phyloP scores from a whole-genome alignment of 1,139 yeast species.

The Sugiyamaella paludigena region DNA sequence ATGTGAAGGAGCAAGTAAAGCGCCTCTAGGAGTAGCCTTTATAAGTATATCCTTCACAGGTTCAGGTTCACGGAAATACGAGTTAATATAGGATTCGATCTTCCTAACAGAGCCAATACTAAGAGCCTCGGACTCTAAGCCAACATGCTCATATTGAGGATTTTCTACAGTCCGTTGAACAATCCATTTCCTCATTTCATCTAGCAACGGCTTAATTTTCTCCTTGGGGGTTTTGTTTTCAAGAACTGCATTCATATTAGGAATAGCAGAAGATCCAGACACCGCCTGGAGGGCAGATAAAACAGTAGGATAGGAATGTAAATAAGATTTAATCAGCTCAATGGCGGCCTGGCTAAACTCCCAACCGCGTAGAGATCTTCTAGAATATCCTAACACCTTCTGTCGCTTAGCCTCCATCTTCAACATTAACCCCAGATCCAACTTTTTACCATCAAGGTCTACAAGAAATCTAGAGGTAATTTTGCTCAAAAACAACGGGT shows the following conservation, averaged over 20 bases:
- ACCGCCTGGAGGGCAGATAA: constrained; percentile 45
- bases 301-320: constrained; percentile 57
- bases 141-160: constrained; percentile 55
- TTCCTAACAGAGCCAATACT: constrained; percentile 63
- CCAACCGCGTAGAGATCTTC: constrained; percentile 71
- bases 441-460: constrained; percentile 51
- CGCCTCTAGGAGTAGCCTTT: constrained; percentile 81
- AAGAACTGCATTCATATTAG: constrained; percentile 44
- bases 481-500: constrained; percentile 67
- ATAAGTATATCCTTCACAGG: constrained; percentile 44
- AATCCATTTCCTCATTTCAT: constrained; percentile 44
- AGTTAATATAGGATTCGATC: constrained; percentile 63
- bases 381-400: constrained; percentile 86
- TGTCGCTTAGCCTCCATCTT: constrained; percentile 76
- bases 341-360: constrained; percentile 77
- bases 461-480: constrained; percentile 73
- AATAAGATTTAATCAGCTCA: constrained; percentile 61
- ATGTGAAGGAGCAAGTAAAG: constrained; percentile 71
- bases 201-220: constrained; percentile 42
- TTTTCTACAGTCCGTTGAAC: constrained; percentile 48
- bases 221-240: constrained; percentile 38
- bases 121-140: constrained; percentile 76
- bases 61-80: constrained; percentile 33
- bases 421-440: constrained; percentile 81
- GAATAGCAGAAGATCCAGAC: constrained; percentile 40